A percentile compares a stretch with the other conserved stretches of the same genome.
These are phyloP conservation scores for Spathaspora gorwiae DNA, from an alignment of 805 yeast genomes.

Conservation along the genomic window DNA sequence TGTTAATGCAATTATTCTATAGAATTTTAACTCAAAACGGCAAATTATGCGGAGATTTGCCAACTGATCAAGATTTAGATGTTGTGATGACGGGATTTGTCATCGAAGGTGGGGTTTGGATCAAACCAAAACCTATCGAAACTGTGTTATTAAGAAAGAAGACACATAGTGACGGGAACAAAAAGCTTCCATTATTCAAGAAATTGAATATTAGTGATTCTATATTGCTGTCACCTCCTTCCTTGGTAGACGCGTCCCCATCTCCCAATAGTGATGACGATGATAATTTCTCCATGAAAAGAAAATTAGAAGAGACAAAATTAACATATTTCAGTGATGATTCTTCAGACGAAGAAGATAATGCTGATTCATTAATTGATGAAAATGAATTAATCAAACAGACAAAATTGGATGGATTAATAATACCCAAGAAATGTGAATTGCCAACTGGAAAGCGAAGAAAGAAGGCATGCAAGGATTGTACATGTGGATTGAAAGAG, in stretches of 20 bases:
- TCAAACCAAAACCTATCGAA: constrained; percentile 42
- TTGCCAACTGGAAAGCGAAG: constrained; percentile 53
- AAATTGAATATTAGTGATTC: constrained; percentile 7
- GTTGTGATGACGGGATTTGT: constrained; percentile 66
- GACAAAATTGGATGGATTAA: constrained; percentile 24
- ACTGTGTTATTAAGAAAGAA: constrained; percentile 24
- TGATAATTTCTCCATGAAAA: constrained; percentile 40
- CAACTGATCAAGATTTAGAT: constrained; percentile 48
- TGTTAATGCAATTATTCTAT: constrained; percentile 34
- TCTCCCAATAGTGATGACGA: constrained; percentile 24
- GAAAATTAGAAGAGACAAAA: constrained; percentile 44
- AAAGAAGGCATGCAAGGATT: constrained; percentile 95
- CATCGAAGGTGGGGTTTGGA: constrained; percentile 47
- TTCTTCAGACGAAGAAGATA: constrained; percentile 35
- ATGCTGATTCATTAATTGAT: constrained; percentile 18
- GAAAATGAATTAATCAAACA: constrained; percentile 39
- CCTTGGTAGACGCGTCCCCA: constrained; percentile 45
- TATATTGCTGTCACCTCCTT: constrained; percentile 6
- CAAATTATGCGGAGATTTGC: constrained; percentile 48
- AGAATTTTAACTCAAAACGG: constrained; percentile 43
- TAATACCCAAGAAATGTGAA: constrained; percentile 59
- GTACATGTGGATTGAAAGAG: constrained; percentile 95
- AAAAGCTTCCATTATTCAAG: constrained; percentile 15
- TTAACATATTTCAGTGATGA: constrained; percentile 52
- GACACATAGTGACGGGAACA: constrained; percentile 6